phyloP scores from a whole-genome alignment of 75 land plant genomes.

The Selaginella tamariscina region DNA sequence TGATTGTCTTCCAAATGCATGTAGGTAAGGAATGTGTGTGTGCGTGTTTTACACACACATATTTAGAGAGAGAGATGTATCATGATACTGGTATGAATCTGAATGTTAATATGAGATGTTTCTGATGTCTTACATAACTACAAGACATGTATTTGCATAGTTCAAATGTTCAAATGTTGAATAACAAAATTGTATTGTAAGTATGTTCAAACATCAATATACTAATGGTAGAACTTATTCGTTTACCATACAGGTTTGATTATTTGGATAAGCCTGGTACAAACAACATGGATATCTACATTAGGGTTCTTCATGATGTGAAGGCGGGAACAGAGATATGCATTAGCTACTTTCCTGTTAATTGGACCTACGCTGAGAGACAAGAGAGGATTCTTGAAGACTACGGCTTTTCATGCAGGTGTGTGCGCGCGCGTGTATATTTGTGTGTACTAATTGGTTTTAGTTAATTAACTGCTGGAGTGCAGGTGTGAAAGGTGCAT shows the following conservation, averaged over 20 bases:
- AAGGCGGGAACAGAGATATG: slow-evolving; percentile 73
- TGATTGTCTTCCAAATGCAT: slow-evolving; percentile 86
- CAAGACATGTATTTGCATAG: too few relatives aligned
- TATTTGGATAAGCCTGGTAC: slow-evolving; percentile 42
- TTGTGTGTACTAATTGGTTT: too few relatives aligned
- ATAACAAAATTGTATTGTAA: too few relatives aligned
- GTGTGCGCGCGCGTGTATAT: background rate
- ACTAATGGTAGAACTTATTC: too few relatives aligned
- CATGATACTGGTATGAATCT: too few relatives aligned
- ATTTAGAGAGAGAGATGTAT: too few relatives aligned
- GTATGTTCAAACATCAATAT: too few relatives aligned
- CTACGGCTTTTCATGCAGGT: slow-evolving; percentile 72
- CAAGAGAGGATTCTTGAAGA: slow-evolving; percentile 59
- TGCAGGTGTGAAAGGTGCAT: slow-evolving; percentile 74
- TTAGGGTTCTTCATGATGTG: slow-evolving; percentile 68
- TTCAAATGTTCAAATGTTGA: too few relatives aligned
- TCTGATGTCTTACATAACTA: too few relatives aligned
- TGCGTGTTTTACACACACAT: too few relatives aligned
- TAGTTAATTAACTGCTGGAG: too few relatives aligned
- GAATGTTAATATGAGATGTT: too few relatives aligned
- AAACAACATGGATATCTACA: slow-evolving; percentile 45
- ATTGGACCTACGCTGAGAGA: slow-evolving; percentile 43
- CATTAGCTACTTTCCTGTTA: slow-evolving; percentile 82
- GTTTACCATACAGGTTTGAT: slow-evolving; percentile 49
- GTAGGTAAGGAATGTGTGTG: slow-evolving; percentile 18